Evolutionary conservation across 2,329 filamentous ascomycete species (phyloP), one percentile per base, ranked within the genome.

Genomic region (Paecilomyces fulvus): DNA sequence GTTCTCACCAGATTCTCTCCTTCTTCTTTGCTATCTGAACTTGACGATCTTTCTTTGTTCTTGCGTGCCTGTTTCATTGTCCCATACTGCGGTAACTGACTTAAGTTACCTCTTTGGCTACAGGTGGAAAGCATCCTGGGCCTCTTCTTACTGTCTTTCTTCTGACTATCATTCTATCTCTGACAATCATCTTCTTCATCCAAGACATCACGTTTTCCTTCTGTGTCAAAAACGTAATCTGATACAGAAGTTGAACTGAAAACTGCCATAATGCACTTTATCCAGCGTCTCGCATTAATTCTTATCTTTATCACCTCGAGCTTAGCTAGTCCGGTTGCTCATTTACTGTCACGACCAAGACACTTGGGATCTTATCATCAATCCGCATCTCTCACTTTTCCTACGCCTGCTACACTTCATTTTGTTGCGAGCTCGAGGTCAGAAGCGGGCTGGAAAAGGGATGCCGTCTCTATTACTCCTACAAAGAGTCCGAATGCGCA

Each of bases 291-390:
- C 7, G 33, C 59, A 1, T 23, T 64, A 14, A 49, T 61, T 12
- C 17, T 57, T 25, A 33, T 67, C 51, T 37, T 60, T 17, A 58
- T 56, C 9, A 58, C 59, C 53, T 54, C 51, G 8, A 65, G 59
- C 43, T 63, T 58, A 57, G 63, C 64, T 51, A 61, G 64, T 53
- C 68, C 67, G 61, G 67, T 70, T 52, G 57, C 61, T 57, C 64
- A 60, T 37, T 60, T 60, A 46, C 30, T 55, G 43, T 53, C 49
- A 28, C 49, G 46, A 21, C 23, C 57, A 25, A 46, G 54, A 25
- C 28, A 56, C 20, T 37, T 58, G 7, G 49, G 52, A 2, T 43
- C 33, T 17, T 25, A 28, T 23, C 20, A 49, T 52, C 51, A 23
- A 21, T 43, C n/a, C 8, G 10, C 20, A 28, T 20, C 17, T 46